These are phyloP conservation scores for Phytophthora pisi DNA, from an alignment of 352 stramenopile genomes.

Conservation along the genomic window DNA sequence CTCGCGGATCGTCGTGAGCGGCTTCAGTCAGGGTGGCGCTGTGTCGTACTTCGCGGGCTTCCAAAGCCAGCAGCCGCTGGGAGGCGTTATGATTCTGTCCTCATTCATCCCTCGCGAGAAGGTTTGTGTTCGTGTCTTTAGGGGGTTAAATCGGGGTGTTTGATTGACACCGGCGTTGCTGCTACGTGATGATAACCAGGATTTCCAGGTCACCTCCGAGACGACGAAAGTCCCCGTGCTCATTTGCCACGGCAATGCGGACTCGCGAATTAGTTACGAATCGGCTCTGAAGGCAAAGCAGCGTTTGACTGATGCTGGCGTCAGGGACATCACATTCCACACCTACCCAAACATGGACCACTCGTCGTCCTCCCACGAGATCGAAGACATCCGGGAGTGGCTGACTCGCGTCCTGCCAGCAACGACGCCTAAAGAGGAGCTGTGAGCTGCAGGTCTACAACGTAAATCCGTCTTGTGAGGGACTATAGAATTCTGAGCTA, in stretches of 20 bases:
- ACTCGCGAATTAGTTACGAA: slow-evolving; percentile 55
- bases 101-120: slow-evolving; percentile 50
- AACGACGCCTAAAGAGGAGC: slow-evolving; percentile 6
- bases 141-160: neutral
- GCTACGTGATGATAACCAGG: slow-evolving; percentile 15
- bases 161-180: slow-evolving; percentile 3
- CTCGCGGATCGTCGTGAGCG: slow-evolving; percentile 91
- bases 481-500: no score
- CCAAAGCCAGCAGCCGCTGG: slow-evolving; percentile 64
- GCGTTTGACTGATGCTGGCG: slow-evolving; percentile 45
- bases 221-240: slow-evolving; percentile 59
- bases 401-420: slow-evolving; percentile 51
- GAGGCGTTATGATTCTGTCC: slow-evolving; percentile 72
- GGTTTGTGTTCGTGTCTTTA: neutral
- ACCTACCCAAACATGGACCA: slow-evolving; percentile 67
- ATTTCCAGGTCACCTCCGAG: slow-evolving; percentile 53
- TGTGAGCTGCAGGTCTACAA: neutral
- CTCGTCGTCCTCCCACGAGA: slow-evolving; percentile 54
- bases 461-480: no score
- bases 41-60: slow-evolving; percentile 85
- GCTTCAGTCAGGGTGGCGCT: slow-evolving; percentile 95
- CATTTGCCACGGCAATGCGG: slow-evolving; percentile 71
- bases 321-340: slow-evolving; percentile 66
- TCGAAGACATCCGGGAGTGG: slow-evolving; percentile 58
- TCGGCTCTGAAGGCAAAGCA: slow-evolving; percentile 52